Conservation (phyloP, 495 filamentous ascomycete species). For the Entonaema liquescens region DNA sequence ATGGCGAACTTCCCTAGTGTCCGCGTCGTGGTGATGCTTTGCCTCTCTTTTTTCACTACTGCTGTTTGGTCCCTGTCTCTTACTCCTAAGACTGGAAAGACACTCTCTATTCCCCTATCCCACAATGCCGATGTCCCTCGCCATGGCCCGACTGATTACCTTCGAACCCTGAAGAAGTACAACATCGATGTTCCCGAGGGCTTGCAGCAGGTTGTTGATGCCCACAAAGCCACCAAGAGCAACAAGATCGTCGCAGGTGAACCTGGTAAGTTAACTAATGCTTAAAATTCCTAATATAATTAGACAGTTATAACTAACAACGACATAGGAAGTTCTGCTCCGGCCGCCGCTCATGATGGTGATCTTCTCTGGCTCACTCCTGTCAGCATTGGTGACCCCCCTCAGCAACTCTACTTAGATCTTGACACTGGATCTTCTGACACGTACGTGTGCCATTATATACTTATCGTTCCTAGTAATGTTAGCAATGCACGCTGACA, state of each 20-base stretch:
- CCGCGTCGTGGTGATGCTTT: slow-evolving; percentile 33
- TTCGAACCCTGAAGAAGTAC: slow-evolving; percentile 46
- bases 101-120: slow-evolving; percentile 36
- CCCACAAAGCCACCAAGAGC: slow-evolving; percentile 29
- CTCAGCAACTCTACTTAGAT: slow-evolving; percentile 70
- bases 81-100: slow-evolving; percentile 29
- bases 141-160: slow-evolving; percentile 44
- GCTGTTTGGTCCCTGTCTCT: slow-evolving; percentile 15
- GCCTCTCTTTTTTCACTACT: slow-evolving; percentile 25
- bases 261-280: slow-evolving; percentile 20
- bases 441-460: slow-evolving; percentile 62
- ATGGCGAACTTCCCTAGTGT: slow-evolving; percentile 30
- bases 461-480: neutral
- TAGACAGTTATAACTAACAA: slow-evolving; percentile 6
- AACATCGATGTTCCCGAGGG: slow-evolving; percentile 40
- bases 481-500: slow-evolving; percentile 22
- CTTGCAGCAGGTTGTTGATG: slow-evolving; percentile 42
- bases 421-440: slow-evolving; percentile 81
- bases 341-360: slow-evolving; percentile 36
- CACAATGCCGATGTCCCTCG: slow-evolving; percentile 38
- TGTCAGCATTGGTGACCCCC: slow-evolving; percentile 73
- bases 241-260: slow-evolving; percentile 22
- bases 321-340: slow-evolving; percentile 28
- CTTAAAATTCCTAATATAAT: neutral
- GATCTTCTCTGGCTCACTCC: slow-evolving; percentile 72